These are phyloP conservation scores for Rhexocercosporidium sp. DNA, from an alignment of 2,329 filamentous ascomycete species.

Conservation along the genomic window DNA sequence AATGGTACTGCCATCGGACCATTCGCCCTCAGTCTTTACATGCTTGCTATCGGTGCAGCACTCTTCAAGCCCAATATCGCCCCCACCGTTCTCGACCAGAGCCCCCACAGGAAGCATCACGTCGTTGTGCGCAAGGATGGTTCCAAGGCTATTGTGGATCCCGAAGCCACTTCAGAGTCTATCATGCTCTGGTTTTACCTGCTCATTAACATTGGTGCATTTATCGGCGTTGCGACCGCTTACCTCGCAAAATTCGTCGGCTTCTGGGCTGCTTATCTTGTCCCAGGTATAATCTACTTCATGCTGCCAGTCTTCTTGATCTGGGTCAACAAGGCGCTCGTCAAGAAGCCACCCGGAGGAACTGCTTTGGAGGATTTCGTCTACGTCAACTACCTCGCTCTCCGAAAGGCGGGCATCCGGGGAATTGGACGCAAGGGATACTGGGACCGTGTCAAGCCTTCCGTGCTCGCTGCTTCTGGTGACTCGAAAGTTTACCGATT, in stretches of 20 bases:
- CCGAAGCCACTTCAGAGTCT: constrained; percentile 59
- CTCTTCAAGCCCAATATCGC: constrained; percentile 76
- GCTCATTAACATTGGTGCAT: constrained; percentile 69
- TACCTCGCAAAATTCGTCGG: constrained; percentile 49
- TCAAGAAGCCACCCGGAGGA: constrained; percentile 68
- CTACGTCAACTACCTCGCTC: constrained; percentile 47
- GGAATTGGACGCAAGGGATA: constrained; percentile 54
- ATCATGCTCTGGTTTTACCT: constrained; percentile 69
- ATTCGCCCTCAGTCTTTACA: constrained; percentile 42
- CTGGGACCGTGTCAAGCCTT: constrained; percentile 53
- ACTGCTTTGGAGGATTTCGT: constrained; percentile 60
- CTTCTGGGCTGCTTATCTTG: constrained; percentile 73
- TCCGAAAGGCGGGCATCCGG: constrained; percentile 65
- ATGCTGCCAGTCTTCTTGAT: constrained; percentile 64
- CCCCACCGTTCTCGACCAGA: constrained; percentile 65
- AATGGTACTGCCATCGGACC: constrained; percentile 44
- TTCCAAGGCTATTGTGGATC: constrained; percentile 65
- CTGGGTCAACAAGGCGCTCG: constrained; percentile 64
- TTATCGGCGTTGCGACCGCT: constrained; percentile 49
- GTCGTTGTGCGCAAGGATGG: constrained; percentile 55
- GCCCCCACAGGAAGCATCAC: constrained; percentile 48
- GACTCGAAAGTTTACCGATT: constrained; percentile 49
- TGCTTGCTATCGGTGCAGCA: constrained; percentile 40
- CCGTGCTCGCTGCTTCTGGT: constrained; percentile 59
- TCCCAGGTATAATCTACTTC: constrained; percentile 70